Base-by-base conservation (phyloP, 2,329 filamentous ascomycete species). In the Aspergillus ibericus region DNA sequence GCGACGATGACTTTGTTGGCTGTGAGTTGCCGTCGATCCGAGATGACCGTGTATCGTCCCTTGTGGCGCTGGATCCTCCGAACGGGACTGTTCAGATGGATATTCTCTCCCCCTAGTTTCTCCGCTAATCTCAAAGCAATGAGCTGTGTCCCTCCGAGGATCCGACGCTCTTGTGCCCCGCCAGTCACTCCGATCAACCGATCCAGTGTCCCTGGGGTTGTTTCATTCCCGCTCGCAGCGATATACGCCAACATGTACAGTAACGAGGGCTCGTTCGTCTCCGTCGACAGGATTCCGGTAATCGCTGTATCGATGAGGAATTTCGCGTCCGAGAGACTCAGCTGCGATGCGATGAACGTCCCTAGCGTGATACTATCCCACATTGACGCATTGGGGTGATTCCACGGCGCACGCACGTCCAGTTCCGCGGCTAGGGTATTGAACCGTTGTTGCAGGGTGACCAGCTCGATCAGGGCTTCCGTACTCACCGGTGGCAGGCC, bases 281-380 rank as follows among this genome's bases (percentile, higher is more conserved):
- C 22, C 1, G 60, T 60, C 9, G 55, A 63, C 9, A 62, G 60
- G 22, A 49, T 40, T 7, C 22, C 42, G 15, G 42, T 47, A 4
- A 47, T 27, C 42, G 50, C 32, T 46, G 47, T 47, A 34, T 61
- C 35, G 38, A 52, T 34, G 47, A 56, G 50, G 22, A 61, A 52
- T 1, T 51, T 20, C 51, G 59, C 36, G 29, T 57, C 29, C 5
- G 58, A 58, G 50, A 67, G 63, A 13, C 62, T 63, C 20, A 38
- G 22, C 38, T 40, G 34, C 5, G 44, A 27, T 2, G 42, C 53
- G 13, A 49, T 8, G 13, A 25, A 50, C 10, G 40, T 49, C 20
- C 18, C 44, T 13, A 56, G 20, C 1, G 53, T 56, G 34, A 49
- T 36, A 12, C 32, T 50, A 42, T 56, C 53, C 53, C 44, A 56